These are phyloP conservation scores for Nicotiana obtusifolia DNA, from an alignment of 257 asterid genomes.

Conservation along the genomic window DNA sequence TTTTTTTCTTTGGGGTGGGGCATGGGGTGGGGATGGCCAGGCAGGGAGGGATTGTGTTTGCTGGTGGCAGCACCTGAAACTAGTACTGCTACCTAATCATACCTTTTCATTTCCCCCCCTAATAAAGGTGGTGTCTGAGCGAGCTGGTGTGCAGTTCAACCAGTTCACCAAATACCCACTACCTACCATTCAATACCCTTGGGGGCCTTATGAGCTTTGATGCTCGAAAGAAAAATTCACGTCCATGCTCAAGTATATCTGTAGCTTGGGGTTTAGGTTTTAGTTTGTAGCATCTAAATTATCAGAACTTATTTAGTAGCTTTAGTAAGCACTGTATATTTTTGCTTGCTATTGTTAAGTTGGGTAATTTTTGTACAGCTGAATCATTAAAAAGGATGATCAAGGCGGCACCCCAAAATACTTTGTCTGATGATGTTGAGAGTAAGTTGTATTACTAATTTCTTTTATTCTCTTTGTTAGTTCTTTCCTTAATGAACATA, in stretches of 20 bases:
- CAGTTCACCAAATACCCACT: not conserved
- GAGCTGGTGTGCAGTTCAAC: not conserved
- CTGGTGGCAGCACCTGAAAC: not conserved
- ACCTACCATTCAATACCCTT: not conserved
- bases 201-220: not conserved
- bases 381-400: conserved; percentile 38
- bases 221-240: not conserved
- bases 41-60: not conserved
- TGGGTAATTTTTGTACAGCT: conserved; percentile 39
- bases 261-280: not conserved
- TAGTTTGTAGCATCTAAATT: not conserved
- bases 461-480: not conserved
- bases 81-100: not conserved
- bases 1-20: not conserved
- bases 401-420: conserved; percentile 33
- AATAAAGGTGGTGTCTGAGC: not conserved
- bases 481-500: not conserved
- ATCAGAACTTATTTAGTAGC: not conserved
- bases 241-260: not conserved
- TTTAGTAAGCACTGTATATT: not conserved
- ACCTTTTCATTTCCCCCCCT: not conserved
- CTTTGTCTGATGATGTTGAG: conserved; percentile 20
- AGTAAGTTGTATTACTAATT: conserved; percentile 30
- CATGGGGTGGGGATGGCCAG: not conserved
- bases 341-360: not conserved